Evolutionary conservation across 1,284 basidiomycete genomes (phyloP).

Genomic region (Athelia psychrophila): DNA sequence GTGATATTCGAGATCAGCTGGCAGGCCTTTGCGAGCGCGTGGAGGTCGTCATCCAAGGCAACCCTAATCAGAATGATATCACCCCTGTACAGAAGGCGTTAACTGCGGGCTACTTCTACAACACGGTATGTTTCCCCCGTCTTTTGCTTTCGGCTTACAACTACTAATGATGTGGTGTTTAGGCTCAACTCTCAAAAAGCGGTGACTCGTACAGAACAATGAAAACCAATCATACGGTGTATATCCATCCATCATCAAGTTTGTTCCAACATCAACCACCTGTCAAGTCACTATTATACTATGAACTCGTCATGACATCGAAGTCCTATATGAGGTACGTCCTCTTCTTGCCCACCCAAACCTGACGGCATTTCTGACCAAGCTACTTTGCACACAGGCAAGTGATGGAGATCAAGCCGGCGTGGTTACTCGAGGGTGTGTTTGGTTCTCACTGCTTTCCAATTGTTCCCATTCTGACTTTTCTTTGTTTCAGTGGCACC

Average conservation of each 20-base stretch:
- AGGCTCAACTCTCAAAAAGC: slow-evolving; percentile 88
- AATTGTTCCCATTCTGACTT: slow-evolving; percentile 2
- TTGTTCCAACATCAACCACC: slow-evolving; percentile 96
- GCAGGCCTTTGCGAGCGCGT: slow-evolving; percentile 95
- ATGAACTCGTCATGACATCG: slow-evolving; percentile 89
- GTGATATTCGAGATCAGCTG: slow-evolving; percentile 96
- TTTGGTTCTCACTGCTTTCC: slow-evolving; percentile 9
- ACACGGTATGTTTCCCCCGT: slow-evolving; percentile 64
- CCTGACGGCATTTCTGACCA: not conserved
- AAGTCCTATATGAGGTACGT: slow-evolving; percentile 79
- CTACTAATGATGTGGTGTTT: not conserved
- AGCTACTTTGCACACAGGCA: slow-evolving; percentile 54
- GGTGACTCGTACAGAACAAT: slow-evolving; percentile 92
- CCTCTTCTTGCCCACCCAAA: not conserved
- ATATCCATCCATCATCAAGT: slow-evolving; percentile 95
- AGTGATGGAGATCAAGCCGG: slow-evolving; percentile 96
- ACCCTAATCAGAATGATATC: slow-evolving; percentile 90
- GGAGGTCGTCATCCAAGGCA: slow-evolving; percentile 86
- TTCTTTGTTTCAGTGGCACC: slow-evolving; percentile 71
- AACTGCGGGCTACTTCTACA: slow-evolving; percentile 95
- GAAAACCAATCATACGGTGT: slow-evolving; percentile 94
- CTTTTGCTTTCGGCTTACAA: slow-evolving; percentile 4
- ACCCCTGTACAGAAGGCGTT: slow-evolving; percentile 93
- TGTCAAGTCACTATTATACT: slow-evolving; percentile 88
- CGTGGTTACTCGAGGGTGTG: slow-evolving; percentile 90